These are phyloP conservation scores for Orbilia quercus DNA, from an alignment of 2,329 filamentous ascomycete genomes.

Conservation along the genomic window DNA sequence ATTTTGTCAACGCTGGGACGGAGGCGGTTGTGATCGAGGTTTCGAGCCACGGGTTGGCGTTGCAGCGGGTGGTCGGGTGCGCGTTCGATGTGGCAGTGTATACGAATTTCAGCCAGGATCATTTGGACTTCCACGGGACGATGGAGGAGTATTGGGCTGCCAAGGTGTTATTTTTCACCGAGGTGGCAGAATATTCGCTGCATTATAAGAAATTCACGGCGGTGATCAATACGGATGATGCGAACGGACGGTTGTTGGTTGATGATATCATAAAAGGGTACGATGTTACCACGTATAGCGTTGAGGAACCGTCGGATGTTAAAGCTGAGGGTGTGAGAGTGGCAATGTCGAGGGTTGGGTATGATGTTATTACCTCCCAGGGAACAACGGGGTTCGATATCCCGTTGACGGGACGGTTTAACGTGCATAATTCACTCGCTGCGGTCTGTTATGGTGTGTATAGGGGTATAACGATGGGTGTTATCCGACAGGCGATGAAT, in stretches of 20 bases:
- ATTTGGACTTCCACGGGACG: constrained; percentile 36
- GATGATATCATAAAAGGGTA: constrained; percentile 5
- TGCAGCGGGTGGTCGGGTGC: constrained; percentile 35
- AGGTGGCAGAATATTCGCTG: constrained; percentile 24
- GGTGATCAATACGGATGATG: constrained; percentile 31
- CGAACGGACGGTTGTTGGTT: constrained; percentile 15
- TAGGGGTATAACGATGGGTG: constrained; percentile 10
- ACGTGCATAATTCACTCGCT: constrained; percentile 32
- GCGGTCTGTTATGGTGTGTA: constrained; percentile 8
- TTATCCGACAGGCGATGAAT: constrained; percentile 13
- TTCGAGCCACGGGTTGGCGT: constrained; percentile 38
- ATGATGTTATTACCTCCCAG: not conserved
- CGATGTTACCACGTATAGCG: constrained; percentile 13
- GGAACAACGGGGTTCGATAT: constrained; percentile 16
- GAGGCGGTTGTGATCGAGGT: constrained; percentile 40
- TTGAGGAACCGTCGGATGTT: constrained; percentile 9
- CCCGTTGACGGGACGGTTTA: constrained; percentile 32
- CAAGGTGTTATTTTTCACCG: constrained; percentile 33
- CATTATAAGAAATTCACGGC: constrained; percentile 30
- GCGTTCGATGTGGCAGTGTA: constrained; percentile 38
- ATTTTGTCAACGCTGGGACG: constrained; percentile 18
- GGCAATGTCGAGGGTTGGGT: not conserved
- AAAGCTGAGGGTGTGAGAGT: constrained; percentile 11
- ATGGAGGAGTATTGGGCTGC: constrained; percentile 40
- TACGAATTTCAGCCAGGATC: constrained; percentile 45